Conservation (phyloP, 306 rosid species). For the Cucurbita moschata region DNA sequence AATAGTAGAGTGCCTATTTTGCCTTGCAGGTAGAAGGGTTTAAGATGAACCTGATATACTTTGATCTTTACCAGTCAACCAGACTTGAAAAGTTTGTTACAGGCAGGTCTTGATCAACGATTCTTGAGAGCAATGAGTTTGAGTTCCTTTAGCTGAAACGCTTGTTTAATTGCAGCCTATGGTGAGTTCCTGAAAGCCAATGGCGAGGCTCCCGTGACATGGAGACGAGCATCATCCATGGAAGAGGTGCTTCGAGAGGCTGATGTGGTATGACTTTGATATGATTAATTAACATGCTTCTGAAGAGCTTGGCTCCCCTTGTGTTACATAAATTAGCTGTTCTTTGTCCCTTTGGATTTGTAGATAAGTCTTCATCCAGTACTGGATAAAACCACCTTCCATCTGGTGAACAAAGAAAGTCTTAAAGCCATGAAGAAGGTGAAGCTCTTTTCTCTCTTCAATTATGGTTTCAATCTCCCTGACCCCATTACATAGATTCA, state of each 20-base stretch:
- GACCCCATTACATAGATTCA: not conserved
- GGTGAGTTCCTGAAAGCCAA: conserved; percentile 65
- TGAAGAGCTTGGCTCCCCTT: not conserved
- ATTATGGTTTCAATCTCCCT: not conserved
- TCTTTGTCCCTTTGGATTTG: conserved; percentile 11
- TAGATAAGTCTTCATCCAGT: conserved; percentile 97
- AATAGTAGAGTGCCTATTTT: not conserved
- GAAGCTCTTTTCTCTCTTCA: conserved; percentile 2
- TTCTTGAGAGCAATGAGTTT: not conserved
- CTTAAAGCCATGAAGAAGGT: conserved; percentile 88
- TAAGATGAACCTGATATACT: conserved; percentile 98
- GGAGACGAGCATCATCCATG: conserved; percentile 91
- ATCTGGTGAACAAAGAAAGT: conserved; percentile 86
- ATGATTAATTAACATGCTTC: not conserved
- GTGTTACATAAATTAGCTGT: not conserved
- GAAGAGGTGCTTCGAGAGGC: conserved; percentile 94
- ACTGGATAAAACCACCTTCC: conserved; percentile 89
- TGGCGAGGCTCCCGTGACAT: conserved; percentile 81
- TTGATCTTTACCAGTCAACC: conserved; percentile 83
- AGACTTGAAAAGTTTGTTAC: conserved; percentile 89
- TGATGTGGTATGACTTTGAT: conserved; percentile 47
- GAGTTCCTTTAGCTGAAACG: conserved; percentile 12
- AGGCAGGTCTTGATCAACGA: conserved; percentile 39
- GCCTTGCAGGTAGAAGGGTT: conserved; percentile 82
- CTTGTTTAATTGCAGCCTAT: conserved; percentile 51